These are phyloP conservation scores for Podaxis sp. DNA, from an alignment of 768 basidiomycete species.

Conservation along the genomic window DNA sequence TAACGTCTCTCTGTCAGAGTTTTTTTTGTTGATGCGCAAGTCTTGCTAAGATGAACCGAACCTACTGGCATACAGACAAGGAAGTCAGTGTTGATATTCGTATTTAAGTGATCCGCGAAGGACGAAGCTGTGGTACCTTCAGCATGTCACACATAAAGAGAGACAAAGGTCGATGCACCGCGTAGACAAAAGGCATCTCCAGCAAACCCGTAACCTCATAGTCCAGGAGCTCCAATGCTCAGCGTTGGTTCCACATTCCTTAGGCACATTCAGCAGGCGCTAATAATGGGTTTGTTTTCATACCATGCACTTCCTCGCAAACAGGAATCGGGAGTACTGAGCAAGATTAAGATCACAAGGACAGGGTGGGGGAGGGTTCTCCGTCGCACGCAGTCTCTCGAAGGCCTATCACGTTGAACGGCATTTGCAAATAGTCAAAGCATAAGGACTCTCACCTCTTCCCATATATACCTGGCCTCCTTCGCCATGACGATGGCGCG, in stretches of 20 bases:
- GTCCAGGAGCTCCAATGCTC: conserved; percentile 1
- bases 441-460: conserved; percentile 15
- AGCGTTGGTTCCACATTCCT: not conserved
- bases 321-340: not conserved
- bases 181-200: not conserved
- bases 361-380: not conserved
- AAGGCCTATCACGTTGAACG: not conserved
- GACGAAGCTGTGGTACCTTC: not conserved
- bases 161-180: not conserved
- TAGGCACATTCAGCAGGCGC: not conserved
- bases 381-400: not conserved
- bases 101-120: not conserved
- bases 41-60: not conserved
- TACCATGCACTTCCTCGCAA: conserved; percentile 1
- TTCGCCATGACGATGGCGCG: conserved; percentile 26
- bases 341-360: not conserved
- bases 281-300: not conserved
- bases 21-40: not conserved
- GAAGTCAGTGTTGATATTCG: not conserved
- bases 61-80: not conserved
- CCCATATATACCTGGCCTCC: conserved; percentile 25
- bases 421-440: not conserved
- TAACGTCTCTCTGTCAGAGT: not conserved
- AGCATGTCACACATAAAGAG: not conserved
- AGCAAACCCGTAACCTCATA: not conserved